These are phyloP conservation scores for Saccharomyces uvarum DNA, from an alignment of 1,139 yeast genomes.

Conservation along the genomic window DNA sequence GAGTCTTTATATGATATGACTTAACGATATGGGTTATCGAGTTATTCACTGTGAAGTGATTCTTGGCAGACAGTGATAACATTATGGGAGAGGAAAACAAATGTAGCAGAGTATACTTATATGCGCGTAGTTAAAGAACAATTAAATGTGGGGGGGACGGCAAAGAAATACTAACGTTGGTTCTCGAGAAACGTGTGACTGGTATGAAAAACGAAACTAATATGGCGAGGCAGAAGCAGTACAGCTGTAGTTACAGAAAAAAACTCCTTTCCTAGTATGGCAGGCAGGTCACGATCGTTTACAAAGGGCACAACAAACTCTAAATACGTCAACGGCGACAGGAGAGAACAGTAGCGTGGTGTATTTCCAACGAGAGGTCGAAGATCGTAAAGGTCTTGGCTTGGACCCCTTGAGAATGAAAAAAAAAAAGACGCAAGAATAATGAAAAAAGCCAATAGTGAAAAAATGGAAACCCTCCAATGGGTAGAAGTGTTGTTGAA, in stretches of 20 bases:
- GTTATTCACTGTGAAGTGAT: background rate
- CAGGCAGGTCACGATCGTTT: background rate
- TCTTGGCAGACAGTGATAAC: background rate
- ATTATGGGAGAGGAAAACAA: background rate
- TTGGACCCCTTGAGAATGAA: background rate
- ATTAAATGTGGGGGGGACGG: background rate
- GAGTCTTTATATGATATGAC: background rate
- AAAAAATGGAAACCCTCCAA: background rate
- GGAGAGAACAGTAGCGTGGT: background rate
- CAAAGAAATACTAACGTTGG: background rate
- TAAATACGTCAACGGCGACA: background rate
- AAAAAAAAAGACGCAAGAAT: background rate
- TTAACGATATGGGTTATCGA: background rate
- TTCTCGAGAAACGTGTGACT: conserved; percentile 1
- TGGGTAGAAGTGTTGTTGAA: background rate
- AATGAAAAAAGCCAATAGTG: background rate
- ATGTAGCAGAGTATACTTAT: background rate
- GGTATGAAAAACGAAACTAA: background rate
- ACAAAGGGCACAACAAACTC: background rate
- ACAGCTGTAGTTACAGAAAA: background rate
- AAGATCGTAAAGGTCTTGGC: background rate
- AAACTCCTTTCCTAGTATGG: background rate
- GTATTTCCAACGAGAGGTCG: background rate
- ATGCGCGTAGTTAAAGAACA: background rate
- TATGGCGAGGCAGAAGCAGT: background rate